A percentile compares a stretch with the other conserved stretches of the same genome.
These are phyloP conservation scores for Penicillium antarcticum DNA, from an alignment of 495 filamentous ascomycete species.

Conservation along the genomic window DNA sequence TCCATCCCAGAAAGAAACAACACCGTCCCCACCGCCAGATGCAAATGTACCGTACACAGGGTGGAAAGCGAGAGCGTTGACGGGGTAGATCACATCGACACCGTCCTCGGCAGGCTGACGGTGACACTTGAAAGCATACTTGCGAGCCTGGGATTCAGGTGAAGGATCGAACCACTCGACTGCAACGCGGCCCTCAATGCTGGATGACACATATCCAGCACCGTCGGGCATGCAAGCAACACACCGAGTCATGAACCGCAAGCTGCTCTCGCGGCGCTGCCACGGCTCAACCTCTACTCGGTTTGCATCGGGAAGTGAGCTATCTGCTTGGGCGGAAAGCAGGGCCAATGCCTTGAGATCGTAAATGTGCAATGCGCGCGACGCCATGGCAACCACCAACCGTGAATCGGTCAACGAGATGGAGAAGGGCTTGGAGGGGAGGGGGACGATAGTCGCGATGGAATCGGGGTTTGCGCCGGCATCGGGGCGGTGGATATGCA, in stretches of 20 bases:
- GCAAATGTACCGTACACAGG: conserved; percentile 89
- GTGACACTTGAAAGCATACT: conserved; percentile 99
- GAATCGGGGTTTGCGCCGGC: conserved; percentile 37
- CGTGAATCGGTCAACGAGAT: conserved; percentile 76
- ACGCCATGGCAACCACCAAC: conserved; percentile 94
- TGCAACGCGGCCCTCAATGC: conserved; percentile 89
- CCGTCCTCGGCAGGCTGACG: conserved; percentile 64
- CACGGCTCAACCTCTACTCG: conserved; percentile 67
- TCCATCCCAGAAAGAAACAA: conserved; percentile 95
- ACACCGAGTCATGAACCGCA: conserved; percentile 93
- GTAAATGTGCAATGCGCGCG: conserved; percentile 86
- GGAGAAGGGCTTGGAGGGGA: conserved; percentile 84
- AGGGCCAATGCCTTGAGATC: conserved; percentile 67
- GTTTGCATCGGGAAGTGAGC: conserved; percentile 27
- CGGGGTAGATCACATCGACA: conserved; percentile 87
- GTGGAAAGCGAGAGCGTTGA: conserved; percentile 92
- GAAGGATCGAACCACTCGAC: conserved; percentile 97
- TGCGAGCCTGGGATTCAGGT: conserved; percentile 77
- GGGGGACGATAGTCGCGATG: conserved; percentile 55
- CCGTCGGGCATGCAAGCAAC: conserved; percentile 97
- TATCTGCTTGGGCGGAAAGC: conserved; percentile 47
- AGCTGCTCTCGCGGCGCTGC: conserved; percentile 83
- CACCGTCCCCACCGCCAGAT: conserved; percentile 86
- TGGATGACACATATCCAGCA: conserved; percentile 80
- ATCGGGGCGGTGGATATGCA: conserved; percentile 73